These are phyloP conservation scores for Verticillium nonalfalfae DNA, from an alignment of 2,329 filamentous ascomycete genomes.

Conservation along the genomic window DNA sequence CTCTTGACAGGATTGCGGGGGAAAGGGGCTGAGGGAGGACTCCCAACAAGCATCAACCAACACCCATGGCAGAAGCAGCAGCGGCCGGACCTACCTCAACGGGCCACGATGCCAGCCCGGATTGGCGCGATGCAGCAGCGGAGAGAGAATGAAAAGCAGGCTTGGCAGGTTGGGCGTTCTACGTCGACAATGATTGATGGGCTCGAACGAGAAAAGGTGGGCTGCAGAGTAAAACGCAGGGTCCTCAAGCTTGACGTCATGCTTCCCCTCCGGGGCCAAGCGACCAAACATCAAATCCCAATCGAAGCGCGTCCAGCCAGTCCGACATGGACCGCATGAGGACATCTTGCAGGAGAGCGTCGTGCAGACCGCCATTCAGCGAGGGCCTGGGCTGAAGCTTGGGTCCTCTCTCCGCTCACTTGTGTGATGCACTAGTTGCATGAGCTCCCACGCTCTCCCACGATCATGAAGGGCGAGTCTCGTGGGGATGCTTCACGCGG, in stretches of 20 bases:
- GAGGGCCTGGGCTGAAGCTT: background rate
- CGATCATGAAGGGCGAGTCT: background rate
- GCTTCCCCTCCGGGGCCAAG: background rate
- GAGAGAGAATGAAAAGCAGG: background rate
- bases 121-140: background rate
- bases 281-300: background rate
- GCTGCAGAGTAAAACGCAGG: background rate
- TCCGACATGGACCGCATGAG: background rate
- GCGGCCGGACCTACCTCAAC: background rate
- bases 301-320: background rate
- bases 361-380: background rate
- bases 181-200: background rate
- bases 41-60: background rate
- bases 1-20: background rate
- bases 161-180: background rate
- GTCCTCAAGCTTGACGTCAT: conserved; percentile 1
- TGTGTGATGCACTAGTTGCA: background rate
- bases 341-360: background rate
- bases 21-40: background rate
- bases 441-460: background rate
- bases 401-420: background rate
- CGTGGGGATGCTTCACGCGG: background rate
- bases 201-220: background rate
- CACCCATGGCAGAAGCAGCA: background rate
- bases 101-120: background rate